Percentiles rank a stretch among this genome's conserved stretches.
These are phyloP conservation scores for Teunomyces aglyptinius DNA, from an alignment of 805 yeast species.

Conservation along the genomic window DNA sequence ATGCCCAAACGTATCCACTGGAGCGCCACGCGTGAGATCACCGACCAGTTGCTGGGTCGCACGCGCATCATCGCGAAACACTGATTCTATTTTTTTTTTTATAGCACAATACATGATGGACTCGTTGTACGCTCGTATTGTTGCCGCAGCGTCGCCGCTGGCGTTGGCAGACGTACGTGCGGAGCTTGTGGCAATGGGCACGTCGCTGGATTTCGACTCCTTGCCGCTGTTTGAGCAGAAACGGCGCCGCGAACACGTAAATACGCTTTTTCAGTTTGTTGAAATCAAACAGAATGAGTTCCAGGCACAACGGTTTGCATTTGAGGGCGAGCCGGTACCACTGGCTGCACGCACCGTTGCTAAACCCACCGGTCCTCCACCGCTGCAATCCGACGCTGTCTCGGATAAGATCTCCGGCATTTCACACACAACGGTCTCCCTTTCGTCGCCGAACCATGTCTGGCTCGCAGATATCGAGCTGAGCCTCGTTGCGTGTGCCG, in stretches of 20 bases:
- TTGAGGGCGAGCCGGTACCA: slow-evolving; percentile 27
- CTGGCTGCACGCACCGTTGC: too few relatives aligned
- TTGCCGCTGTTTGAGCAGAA: slow-evolving; percentile 20
- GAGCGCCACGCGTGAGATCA: slow-evolving; percentile 69
- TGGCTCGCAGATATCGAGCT: slow-evolving; percentile 13
- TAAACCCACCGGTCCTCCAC: not conserved
- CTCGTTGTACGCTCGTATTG: not conserved
- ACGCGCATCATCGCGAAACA: slow-evolving; percentile 12
- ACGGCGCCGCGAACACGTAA: slow-evolving; percentile 17
- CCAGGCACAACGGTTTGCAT: slow-evolving; percentile 19
- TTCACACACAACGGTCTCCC: not conserved
- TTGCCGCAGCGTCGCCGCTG: not conserved
- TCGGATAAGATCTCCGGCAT: not conserved
- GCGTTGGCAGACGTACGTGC: slow-evolving; percentile 4
- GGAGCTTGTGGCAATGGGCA: slow-evolving; percentile 10
- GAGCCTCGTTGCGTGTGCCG: not conserved
- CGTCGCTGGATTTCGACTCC: not conserved
- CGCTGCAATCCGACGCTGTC: too few relatives aligned
- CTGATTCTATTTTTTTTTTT: not conserved
- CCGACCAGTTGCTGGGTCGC: slow-evolving; percentile 83
- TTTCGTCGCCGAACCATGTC: slow-evolving; percentile 7
- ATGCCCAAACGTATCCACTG: slow-evolving; percentile 89
- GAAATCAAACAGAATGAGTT: slow-evolving; percentile 17
- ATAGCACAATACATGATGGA: not conserved
- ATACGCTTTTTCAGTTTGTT: slow-evolving; percentile 18